Evolutionary conservation across 2,329 filamentous ascomycete genomes (phyloP).

Genomic region (Trichophyton benhamiae): DNA sequence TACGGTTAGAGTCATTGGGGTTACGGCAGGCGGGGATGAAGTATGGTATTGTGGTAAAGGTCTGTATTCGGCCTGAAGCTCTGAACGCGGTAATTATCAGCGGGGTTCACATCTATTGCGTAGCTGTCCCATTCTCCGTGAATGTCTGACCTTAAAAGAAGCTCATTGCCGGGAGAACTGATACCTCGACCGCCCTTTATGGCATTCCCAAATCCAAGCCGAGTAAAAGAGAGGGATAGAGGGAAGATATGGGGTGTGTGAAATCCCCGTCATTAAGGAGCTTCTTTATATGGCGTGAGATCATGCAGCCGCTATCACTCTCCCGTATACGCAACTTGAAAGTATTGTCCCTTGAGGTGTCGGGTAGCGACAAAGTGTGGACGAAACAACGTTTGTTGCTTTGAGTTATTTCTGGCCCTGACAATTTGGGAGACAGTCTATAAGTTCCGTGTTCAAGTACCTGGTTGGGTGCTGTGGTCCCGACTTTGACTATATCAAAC

Average conservation of each 20-base stretch:
- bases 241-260: constrained; percentile 19
- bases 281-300: neutral
- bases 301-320: constrained; percentile 6
- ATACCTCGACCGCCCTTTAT: constrained; percentile 11
- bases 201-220: constrained; percentile 10
- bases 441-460: neutral
- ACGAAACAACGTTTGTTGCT: neutral
- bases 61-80: constrained; percentile 14
- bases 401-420: neutral
- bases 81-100: constrained; percentile 17
- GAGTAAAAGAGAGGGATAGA: constrained; percentile 6
- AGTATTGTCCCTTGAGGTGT: neutral
- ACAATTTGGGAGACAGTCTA: neutral
- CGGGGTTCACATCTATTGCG: constrained; percentile 18
- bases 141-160: constrained; percentile 15
- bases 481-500: neutral
- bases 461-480: neutral
- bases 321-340: neutral
- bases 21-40: neutral
- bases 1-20: neutral
- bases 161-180: constrained; percentile 20
- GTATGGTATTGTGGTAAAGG: neutral
- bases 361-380: neutral
- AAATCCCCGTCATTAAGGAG: neutral
- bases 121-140: constrained; percentile 18